phyloP scores from a whole-genome alignment of 1,284 basidiomycete species.

The Microbotryomycetes sp. region DNA sequence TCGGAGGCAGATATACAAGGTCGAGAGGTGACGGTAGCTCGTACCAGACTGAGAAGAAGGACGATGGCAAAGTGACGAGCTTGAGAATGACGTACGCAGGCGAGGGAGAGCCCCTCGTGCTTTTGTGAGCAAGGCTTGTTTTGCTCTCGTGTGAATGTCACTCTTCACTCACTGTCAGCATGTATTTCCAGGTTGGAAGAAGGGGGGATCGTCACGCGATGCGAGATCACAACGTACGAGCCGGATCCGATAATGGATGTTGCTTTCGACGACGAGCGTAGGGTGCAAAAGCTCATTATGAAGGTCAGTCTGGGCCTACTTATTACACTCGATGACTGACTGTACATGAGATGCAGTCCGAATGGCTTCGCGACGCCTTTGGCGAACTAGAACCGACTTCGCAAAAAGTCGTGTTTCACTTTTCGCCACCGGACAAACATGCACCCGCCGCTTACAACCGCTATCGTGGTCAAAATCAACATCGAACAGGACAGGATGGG shows the following conservation, averaged over 20 bases:
- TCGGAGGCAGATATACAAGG: slow-evolving; percentile 26
- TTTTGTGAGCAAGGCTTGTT: slow-evolving; percentile 57
- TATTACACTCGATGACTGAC: not conserved
- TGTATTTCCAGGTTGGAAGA: slow-evolving; percentile 66
- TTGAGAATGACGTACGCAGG: slow-evolving; percentile 79
- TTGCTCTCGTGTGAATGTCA: not conserved
- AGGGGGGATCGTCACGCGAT: slow-evolving; percentile 75
- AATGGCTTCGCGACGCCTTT: slow-evolving; percentile 85
- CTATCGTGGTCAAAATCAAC: not conserved
- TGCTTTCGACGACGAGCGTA: slow-evolving; percentile 61
- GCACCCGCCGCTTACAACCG: slow-evolving; percentile 10
- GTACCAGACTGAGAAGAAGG: slow-evolving; percentile 2
- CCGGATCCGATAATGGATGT: slow-evolving; percentile 73
- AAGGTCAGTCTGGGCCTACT: slow-evolving; percentile 51
- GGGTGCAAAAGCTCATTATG: slow-evolving; percentile 73
- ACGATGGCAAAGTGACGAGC: slow-evolving; percentile 51
- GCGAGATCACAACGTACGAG: slow-evolving; percentile 78
- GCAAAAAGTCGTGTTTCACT: slow-evolving; percentile 72
- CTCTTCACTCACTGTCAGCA: not conserved
- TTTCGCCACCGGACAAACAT: slow-evolving; percentile 33
- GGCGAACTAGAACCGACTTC: slow-evolving; percentile 78
- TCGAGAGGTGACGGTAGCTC: slow-evolving; percentile 16
- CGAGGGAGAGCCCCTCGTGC: slow-evolving; percentile 68
- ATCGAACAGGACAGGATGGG: slow-evolving; percentile 17
- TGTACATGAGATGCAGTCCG: slow-evolving; percentile 52